Percentiles rank a stretch among this genome's conserved stretches.
Conservation (phyloP, 176 grass and related monocot species). For the Pharus latifolius region DNA sequence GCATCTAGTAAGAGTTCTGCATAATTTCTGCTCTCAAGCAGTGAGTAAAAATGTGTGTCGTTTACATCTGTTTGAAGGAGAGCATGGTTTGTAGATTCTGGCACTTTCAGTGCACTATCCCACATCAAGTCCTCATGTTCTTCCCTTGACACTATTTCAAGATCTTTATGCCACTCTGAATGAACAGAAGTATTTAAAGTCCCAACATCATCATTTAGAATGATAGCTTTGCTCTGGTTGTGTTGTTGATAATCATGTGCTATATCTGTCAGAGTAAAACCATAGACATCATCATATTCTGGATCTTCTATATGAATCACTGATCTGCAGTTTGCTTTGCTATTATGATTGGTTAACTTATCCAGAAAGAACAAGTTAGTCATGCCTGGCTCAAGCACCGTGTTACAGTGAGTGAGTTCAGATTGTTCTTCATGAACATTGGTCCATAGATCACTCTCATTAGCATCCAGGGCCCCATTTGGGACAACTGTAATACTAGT, state of each 20-base stretch:
- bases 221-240: neutral
- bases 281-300: conserved; percentile 3
- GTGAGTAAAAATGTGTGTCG: neutral
- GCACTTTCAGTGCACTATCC: neutral
- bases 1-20: conserved; percentile 19
- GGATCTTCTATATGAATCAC: neutral
- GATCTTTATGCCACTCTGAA: conserved; percentile 29
- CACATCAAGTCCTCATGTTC: conserved; percentile 22
- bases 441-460: conserved; percentile 4
- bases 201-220: conserved; percentile 9
- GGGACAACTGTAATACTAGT: neutral
- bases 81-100: conserved; percentile 12
- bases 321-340: neutral
- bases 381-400: neutral
- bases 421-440: conserved; percentile 5
- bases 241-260: conserved; percentile 12
- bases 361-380: neutral
- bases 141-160: conserved; percentile 18
- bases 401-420: conserved; percentile 6
- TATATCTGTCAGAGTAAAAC: conserved; percentile 15
- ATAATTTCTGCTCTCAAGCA: conserved; percentile 3
- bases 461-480: conserved; percentile 4
- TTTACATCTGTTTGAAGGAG: conserved; percentile 10
- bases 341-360: neutral
- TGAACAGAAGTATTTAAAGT: conserved; percentile 13